Base-by-base conservation (phyloP, 345 rosid species). In the Hibiscus tridactylites region DNA sequence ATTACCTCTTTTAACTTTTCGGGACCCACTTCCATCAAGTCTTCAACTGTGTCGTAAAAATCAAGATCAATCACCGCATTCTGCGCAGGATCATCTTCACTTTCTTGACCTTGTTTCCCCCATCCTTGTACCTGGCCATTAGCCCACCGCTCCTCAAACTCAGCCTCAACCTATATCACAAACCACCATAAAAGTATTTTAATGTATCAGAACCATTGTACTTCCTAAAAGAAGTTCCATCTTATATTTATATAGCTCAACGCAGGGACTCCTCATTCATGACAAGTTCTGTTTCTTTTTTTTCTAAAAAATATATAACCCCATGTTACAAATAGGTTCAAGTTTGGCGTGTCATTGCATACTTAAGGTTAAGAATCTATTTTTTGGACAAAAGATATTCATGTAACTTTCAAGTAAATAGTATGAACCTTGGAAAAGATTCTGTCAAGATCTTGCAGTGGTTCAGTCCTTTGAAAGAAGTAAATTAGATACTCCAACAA, bases 391-490 rank as follows among this genome's bases (percentile, higher is more conserved):
- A 50, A 68, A 69, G 10, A 53, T 69, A 58, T 26, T 6, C 11
- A 15, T 46, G 66, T 29, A 60, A 57, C 3, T 9, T 39, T 56
- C 21, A 56, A 19, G 29, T 37, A 58, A 54, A 13, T 37, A 64
- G 57, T 64, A 26, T 61, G 56, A 68, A 92, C 99, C 98, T 85
- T 90, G 42, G 90, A 80, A 67, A 92, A 84, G 68, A 90, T 89
- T 78, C 90, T 83, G 73, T 85, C 96, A 80, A 96, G 86, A 83
- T 96, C 99, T 85, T 89, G 94, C 84, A 96, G 77, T 9, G 99
- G 99, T 79, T 92, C 96, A 5, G 95, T 89, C 73, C 99, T 86
- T 77, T 92, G 88, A 71, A 91, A 96, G 80, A 89, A 88, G 79
- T 83, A 73, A 50, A 86, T 74, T 65, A 96, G 83, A 87, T 92